Base-by-base conservation (phyloP, 306 rosid genomes). In the Vigna angularis region DNA sequence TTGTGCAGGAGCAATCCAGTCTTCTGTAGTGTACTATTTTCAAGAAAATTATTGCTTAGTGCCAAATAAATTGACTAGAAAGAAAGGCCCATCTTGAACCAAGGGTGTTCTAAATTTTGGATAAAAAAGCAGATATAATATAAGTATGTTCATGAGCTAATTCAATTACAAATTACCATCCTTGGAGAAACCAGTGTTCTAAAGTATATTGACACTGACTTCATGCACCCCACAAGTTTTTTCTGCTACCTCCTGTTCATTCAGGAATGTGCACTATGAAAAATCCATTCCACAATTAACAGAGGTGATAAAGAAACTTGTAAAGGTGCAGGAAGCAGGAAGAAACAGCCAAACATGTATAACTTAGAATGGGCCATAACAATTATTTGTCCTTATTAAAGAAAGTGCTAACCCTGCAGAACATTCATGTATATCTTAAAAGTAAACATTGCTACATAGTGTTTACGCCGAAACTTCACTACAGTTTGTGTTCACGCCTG, bases 11-110 rank as follows among this genome's bases (percentile, higher is more conserved):
- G 73, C 17, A 40, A 34, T 74, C 64, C 12, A 58, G 65, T 38
- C 45, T 34, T 45, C 13, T 75, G 26, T 34, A 34, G 68, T 62
- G 24, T 5, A 70, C 58, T 70, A 16, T 73, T 34, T 68, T 56
- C 17, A 22, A n/a, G 4, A 22, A 66, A 72, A 76, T 72, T 72
- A 76, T 80, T 40, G 20, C 40, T 11, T 36, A 55, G 13, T 63
- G 47, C 55, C 53, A 57, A 0, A 18, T 22, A 47, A 45, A 28
- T 68, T 78, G 76, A 72, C 75, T 44, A 44, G 56, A 45, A 13
- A 14, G 42, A 6, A 6, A 28, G 16, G 79, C 24, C 9, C 45
- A 32, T 3, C 36, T 65, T 71, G 20, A 64, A 64, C 47, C 28
- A n/a, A 38, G 40, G 11, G 13, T 7, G 66, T 51, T 74, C 58